Evolutionary conservation across 2,329 filamentous ascomycete species (phyloP), one percentile per base, ranked within the genome.

Genomic region (Neofusicoccum cordaticola): DNA sequence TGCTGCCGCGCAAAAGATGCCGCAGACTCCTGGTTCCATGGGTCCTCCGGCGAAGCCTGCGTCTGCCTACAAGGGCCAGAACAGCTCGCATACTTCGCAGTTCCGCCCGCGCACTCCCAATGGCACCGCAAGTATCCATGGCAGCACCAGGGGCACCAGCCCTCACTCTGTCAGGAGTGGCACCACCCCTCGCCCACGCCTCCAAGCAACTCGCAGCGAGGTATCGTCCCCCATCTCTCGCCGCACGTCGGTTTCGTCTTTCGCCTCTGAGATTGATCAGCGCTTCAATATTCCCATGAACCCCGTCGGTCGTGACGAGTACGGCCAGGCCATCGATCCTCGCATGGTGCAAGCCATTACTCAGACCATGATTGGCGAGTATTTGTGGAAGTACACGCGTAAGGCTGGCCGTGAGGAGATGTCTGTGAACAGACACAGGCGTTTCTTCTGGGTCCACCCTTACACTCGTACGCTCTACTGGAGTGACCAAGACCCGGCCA

Each of bases 291-390:
- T 92, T 45, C 82, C 88, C 27, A 72, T 74, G 19, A 65, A 65
- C 27, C 63, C 63, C 13, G 35, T 65, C 44, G 53, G 39, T 31
- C 63, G 63, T 48, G 47, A 52, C 31, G 53, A 61, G 22, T 41
- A 41, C 17, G 53, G 45, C 9, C 41, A 42, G 22, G 86, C 86
- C 68, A 96, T 93, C 4, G 95, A 99, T 79, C 94, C 94, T 67
- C 91, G 94, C 71, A 97, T 99, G 93, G 98, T 99, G 70, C 93
- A 97, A 80, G 95, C 95, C 56, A 97, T 99, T 69, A 99, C 95
- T 2, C 94, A 99, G 78, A 98, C 95, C 17, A 99, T 99, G 95
- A 98, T 99, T 73, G 95, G 95, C 64, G 95, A 99, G 77, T 98
- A 94, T 77, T 83, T 99, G 45, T 99, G 95, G 95, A 99, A 99